Conservation (phyloP, 129 eudicot species). For the Logfia minima region DNA sequence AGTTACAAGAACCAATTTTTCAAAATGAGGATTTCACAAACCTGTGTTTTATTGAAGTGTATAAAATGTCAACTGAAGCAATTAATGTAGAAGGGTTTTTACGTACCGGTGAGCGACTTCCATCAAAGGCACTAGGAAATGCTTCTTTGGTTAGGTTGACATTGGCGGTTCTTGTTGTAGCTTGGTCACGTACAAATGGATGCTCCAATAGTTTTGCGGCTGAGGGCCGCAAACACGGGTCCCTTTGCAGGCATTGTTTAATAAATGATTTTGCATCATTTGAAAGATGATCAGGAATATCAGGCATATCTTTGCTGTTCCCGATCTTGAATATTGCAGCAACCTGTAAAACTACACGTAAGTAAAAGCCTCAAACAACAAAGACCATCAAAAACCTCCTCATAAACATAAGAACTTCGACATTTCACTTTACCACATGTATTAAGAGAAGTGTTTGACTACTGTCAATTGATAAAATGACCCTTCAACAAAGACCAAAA, state of each 20-base stretch:
- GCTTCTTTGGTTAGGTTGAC: slow-evolving; percentile 61
- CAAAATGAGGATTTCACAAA: neutral
- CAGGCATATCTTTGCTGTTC: slow-evolving; percentile 92
- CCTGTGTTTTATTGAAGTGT: neutral
- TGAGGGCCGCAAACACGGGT: slow-evolving; percentile 74
- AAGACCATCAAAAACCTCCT: neutral
- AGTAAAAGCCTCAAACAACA: neutral
- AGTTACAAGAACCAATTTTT: neutral
- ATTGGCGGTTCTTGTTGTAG: slow-evolving; percentile 48
- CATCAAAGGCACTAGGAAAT: slow-evolving; percentile 67
- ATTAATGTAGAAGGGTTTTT: neutral
- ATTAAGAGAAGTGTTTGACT: neutral
- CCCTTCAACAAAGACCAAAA: neutral
- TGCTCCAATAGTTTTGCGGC: slow-evolving; percentile 66
- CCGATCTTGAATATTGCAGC: slow-evolving; percentile 98
- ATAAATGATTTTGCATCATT: slow-evolving; percentile 71
- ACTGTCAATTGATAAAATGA: neutral
- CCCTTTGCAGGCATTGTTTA: slow-evolving; percentile 73
- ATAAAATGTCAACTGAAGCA: neutral
- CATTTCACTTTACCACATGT: neutral
- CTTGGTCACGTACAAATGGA: slow-evolving; percentile 79
- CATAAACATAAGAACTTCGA: neutral
- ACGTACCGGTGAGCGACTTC: slow-evolving; percentile 80
- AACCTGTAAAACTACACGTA: slow-evolving; percentile 45
- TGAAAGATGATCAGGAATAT: slow-evolving; percentile 80